These are phyloP conservation scores for Psidium friedrichsthalianum DNA, from an alignment of 345 rosid genomes.

Conservation along the genomic window DNA sequence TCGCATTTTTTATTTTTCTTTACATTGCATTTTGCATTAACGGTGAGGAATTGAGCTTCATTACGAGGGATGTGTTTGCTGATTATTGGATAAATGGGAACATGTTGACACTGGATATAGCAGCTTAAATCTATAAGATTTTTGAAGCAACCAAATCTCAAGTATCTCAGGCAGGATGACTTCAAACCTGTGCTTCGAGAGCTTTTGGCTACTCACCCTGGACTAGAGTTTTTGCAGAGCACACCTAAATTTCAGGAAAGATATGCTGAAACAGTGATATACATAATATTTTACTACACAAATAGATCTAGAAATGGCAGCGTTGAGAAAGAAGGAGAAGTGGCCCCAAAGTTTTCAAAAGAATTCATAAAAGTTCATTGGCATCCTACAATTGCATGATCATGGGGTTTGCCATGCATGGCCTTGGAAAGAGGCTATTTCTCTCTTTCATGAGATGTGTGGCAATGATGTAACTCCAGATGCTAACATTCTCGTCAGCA, in stretches of 20 bases:
- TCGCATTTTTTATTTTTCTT: no score
- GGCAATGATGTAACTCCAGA: conserved; percentile 40
- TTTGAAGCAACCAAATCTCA: conserved; percentile 56
- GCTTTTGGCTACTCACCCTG: conserved; percentile 88
- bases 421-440: conserved; percentile 52
- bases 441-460: conserved; percentile 34
- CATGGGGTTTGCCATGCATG: conserved; percentile 43
- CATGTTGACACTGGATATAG: conserved; percentile 57
- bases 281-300: conserved; percentile 81
- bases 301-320: conserved; percentile 81
- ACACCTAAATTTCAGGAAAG: conserved; percentile 99
- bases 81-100: conserved; percentile 68
- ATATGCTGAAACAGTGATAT: conserved; percentile 96
- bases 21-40: no score
- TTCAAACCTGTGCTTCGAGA: conserved; percentile 85
- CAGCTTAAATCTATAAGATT: conserved; percentile 52
- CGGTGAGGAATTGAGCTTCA: no score
- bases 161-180: conserved; percentile 82
- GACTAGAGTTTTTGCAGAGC: conserved; percentile 89
- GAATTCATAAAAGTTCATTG: conserved; percentile 23
- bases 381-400: conserved; percentile 80
- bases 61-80: conserved; percentile 51
- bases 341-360: conserved; percentile 33
- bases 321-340: conserved; percentile 4
- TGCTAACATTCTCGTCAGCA: conserved; percentile 52